Evolutionary conservation across 2,329 filamentous ascomycete species (phyloP).

Genomic region (Xylaria sp.): DNA sequence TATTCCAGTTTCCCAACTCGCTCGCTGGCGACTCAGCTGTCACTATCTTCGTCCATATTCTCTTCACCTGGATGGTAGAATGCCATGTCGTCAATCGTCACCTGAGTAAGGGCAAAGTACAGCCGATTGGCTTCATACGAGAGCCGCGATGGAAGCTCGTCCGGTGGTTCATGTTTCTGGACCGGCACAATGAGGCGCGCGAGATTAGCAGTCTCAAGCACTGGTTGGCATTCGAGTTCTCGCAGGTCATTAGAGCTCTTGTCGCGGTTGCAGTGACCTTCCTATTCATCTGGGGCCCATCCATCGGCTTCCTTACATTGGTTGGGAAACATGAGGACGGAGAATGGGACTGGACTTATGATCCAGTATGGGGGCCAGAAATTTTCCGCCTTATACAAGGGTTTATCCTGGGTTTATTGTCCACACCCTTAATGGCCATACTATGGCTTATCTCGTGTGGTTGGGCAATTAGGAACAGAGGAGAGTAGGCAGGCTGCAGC

Average conservation of each 20-base stretch:
- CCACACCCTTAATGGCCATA: slow-evolving; percentile 59
- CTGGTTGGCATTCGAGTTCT: slow-evolving; percentile 51
- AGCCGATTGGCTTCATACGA: slow-evolving; percentile 59
- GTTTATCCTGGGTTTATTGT: slow-evolving; percentile 58
- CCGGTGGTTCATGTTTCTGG: slow-evolving; percentile 60
- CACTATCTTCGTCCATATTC: slow-evolving; percentile 62
- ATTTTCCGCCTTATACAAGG: slow-evolving; percentile 63
- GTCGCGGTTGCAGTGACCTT: slow-evolving; percentile 55
- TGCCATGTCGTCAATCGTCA: slow-evolving; percentile 60
- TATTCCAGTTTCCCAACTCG: slow-evolving; percentile 62
- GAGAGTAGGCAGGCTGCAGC: too few relatives aligned
- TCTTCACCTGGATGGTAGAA: slow-evolving; percentile 65
- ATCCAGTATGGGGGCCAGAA: slow-evolving; percentile 58
- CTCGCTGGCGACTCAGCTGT: slow-evolving; percentile 62
- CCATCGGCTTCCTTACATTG: slow-evolving; percentile 57
- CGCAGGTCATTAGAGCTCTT: slow-evolving; percentile 53
- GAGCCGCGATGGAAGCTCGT: slow-evolving; percentile 51
- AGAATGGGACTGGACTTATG: slow-evolving; percentile 58
- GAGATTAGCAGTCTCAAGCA: slow-evolving; percentile 46
- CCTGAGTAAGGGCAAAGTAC: slow-evolving; percentile 57
- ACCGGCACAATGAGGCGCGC: slow-evolving; percentile 46
- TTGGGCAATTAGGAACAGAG: too few relatives aligned
- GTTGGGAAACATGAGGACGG: slow-evolving; percentile 52
- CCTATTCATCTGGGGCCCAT: slow-evolving; percentile 56
- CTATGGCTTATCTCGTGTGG: slow-evolving; percentile 64